These are phyloP conservation scores for Amanita rubescens DNA, from an alignment of 768 basidiomycete species.

Conservation along the genomic window DNA sequence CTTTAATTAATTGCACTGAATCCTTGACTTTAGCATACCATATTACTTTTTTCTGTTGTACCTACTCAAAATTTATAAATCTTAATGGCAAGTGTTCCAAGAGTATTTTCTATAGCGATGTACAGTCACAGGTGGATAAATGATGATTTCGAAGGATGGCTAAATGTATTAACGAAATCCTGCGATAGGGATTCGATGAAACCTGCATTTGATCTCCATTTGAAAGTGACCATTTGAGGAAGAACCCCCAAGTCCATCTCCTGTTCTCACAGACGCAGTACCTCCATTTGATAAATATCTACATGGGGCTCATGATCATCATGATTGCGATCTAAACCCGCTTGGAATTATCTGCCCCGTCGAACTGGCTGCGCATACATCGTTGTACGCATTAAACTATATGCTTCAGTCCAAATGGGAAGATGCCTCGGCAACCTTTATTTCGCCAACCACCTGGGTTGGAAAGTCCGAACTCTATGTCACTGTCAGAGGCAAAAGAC, in stretches of 20 bases:
- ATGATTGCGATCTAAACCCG: background rate
- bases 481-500: background rate
- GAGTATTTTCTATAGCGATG: background rate
- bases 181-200: no score
- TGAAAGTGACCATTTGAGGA: no score
- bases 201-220: no score
- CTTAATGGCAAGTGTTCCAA: background rate
- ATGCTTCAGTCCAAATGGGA: background rate
- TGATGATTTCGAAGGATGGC: no score
- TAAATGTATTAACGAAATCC: no score
- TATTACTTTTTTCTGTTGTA: slow-evolving; percentile 4
- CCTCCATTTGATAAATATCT: background rate
- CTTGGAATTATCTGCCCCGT: background rate
- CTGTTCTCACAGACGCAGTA: no score
- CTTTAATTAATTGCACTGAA: slow-evolving; percentile 3
- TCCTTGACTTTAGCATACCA: slow-evolving; percentile 5
- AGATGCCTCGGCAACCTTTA: background rate
- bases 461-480: background rate
- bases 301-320: background rate
- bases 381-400: background rate
- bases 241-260: no score
- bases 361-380: background rate
- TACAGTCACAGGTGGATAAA: background rate
- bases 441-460: background rate
- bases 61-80: slow-evolving; percentile 1